These are phyloP conservation scores for Colletotrichum trifolii DNA, from an alignment of 2,329 filamentous ascomycete species.

Conservation along the genomic window DNA sequence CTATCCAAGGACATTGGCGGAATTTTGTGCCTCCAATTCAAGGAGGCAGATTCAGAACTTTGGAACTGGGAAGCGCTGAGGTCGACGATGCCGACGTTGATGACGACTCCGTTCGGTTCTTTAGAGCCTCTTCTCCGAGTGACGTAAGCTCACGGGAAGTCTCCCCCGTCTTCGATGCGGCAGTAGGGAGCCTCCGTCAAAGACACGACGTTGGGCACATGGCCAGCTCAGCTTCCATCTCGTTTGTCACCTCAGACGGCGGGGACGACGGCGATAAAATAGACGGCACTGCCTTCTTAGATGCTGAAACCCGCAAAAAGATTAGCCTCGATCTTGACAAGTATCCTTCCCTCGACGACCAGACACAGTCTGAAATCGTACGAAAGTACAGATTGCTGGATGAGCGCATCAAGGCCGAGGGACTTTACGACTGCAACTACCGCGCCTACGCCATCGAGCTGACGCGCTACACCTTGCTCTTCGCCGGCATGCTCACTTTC, in stretches of 20 bases:
- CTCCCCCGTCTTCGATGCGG: constrained; percentile 61
- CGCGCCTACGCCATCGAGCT: constrained; percentile 80
- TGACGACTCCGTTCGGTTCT: constrained; percentile 32
- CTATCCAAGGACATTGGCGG: constrained; percentile 81
- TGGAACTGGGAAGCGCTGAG: constrained; percentile 40
- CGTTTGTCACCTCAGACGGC: constrained; percentile 67
- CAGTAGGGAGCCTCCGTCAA: constrained; percentile 45
- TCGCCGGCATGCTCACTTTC: constrained; percentile 69
- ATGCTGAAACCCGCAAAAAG: constrained; percentile 78
- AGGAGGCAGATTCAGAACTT: constrained; percentile 78
- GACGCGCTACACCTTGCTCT: constrained; percentile 77
- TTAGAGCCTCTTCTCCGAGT: constrained; percentile 54
- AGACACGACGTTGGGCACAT: constrained; percentile 39
- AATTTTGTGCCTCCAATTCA: constrained; percentile 95
- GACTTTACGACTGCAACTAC: constrained; percentile 88
- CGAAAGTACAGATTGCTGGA: constrained; percentile 85
- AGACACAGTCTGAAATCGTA: constrained; percentile 80
- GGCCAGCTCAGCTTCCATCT: constrained; percentile 60
- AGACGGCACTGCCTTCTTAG: constrained; percentile 73
- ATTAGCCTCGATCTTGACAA: constrained; percentile 80
- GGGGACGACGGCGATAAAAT: constrained; percentile 53
- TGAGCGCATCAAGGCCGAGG: constrained; percentile 76
- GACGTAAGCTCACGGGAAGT: constrained; percentile 63
- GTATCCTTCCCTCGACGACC: constrained; percentile 81
- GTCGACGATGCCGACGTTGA: constrained; percentile 48